Evolutionary conservation across 2,329 filamentous ascomycete genomes (phyloP).

Genomic region (Dothistroma pini): DNA sequence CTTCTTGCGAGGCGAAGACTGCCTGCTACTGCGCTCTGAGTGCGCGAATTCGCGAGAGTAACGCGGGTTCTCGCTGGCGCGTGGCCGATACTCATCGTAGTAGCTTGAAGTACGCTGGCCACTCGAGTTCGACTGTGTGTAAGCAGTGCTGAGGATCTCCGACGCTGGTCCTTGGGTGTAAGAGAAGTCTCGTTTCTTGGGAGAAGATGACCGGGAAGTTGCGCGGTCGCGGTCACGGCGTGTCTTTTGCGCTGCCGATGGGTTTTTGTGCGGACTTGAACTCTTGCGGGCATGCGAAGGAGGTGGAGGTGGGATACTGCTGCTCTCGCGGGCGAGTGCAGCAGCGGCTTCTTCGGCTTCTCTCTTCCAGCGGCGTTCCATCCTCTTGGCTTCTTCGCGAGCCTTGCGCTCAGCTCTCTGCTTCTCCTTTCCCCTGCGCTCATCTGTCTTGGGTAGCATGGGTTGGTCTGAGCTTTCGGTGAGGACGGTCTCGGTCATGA

Average conservation of each 20-base stretch:
- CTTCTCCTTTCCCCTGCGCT: conserved; percentile 34
- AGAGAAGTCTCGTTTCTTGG: conserved; percentile 36
- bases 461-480: conserved; percentile 47
- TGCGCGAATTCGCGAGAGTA: conserved; percentile 21
- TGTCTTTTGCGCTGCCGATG: conserved; percentile 28
- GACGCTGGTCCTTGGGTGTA: conserved; percentile 32
- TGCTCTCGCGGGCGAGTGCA: conserved; percentile 34
- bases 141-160: conserved; percentile 37
- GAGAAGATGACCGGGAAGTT: conserved; percentile 29
- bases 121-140: conserved; percentile 34
- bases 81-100: conserved; percentile 36
- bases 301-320: conserved; percentile 22
- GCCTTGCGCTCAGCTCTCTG: conserved; percentile 40
- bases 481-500: conserved; percentile 43
- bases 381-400: conserved; percentile 37
- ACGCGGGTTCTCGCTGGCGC: conserved; percentile 25
- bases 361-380: conserved; percentile 39
- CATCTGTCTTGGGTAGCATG: conserved; percentile 27
- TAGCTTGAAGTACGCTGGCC: conserved; percentile 31
- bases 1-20: conserved; percentile 36
- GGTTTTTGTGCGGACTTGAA: conserved; percentile 27
- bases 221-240: conserved; percentile 17
- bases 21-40: conserved; percentile 16
- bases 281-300: conserved; percentile 24
- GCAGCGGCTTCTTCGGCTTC: conserved; percentile 41